Percentiles rank a stretch among this genome's conserved stretches.
phyloP scores from a whole-genome alignment of 352 stramenopile genomes.

The Phytophthora colocasiae region DNA sequence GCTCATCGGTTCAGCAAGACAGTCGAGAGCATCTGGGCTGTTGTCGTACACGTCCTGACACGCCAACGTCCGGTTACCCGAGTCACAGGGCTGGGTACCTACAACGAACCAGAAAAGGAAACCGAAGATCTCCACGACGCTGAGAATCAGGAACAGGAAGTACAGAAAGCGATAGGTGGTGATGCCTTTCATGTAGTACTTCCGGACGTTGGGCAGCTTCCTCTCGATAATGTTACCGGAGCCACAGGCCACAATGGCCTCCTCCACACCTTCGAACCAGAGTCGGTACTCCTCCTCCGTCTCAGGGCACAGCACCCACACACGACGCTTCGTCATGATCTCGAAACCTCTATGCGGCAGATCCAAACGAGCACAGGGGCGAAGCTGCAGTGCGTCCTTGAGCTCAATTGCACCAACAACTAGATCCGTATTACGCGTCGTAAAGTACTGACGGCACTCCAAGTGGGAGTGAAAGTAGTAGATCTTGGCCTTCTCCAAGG shows the following conservation, averaged over 20 bases:
- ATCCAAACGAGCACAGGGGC: slow-evolving; percentile 79
- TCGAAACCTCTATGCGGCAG: slow-evolving; percentile 84
- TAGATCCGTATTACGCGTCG: slow-evolving; percentile 80
- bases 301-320: slow-evolving; percentile 89
- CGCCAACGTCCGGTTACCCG: slow-evolving; percentile 44
- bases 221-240: slow-evolving; percentile 88
- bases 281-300: slow-evolving; percentile 86
- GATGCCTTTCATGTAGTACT: slow-evolving; percentile 91
- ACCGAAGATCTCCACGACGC: slow-evolving; percentile 73
- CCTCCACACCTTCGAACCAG: slow-evolving; percentile 86
- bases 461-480: slow-evolving; percentile 90
- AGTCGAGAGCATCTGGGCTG: slow-evolving; percentile 67
- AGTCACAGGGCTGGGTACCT: slow-evolving; percentile 78
- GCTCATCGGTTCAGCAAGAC: slow-evolving; percentile 59
- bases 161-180: slow-evolving; percentile 80
- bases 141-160: slow-evolving; percentile 77
- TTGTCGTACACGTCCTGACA: slow-evolving; percentile 73
- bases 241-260: slow-evolving; percentile 73
- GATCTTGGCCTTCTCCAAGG: slow-evolving; percentile 89
- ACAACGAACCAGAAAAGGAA: slow-evolving; percentile 86
- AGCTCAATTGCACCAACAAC: slow-evolving; percentile 85
- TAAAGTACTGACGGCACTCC: slow-evolving; percentile 90
- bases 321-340: slow-evolving; percentile 79
- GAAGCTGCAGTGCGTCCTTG: slow-evolving; percentile 87
- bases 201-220: slow-evolving; percentile 87